Evolutionary conservation across 208 protist genomes (phyloP), one percentile per base, ranked within the genome.

Genomic region (Trypanosoma melophagium): DNA sequence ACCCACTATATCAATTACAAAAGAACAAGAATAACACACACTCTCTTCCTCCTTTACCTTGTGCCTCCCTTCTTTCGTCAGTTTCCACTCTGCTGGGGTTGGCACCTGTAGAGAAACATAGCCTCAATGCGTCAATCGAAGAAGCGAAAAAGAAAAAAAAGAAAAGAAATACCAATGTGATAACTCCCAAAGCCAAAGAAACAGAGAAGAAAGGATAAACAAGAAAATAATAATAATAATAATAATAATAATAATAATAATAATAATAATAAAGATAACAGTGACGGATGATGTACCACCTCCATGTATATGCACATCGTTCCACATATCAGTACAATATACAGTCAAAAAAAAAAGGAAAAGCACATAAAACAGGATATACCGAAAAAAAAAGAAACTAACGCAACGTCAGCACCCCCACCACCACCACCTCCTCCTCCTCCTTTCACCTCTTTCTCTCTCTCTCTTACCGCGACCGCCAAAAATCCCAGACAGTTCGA

Each of bases 401-500:
- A 47, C 9, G 8, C 42, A 47, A 47, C 9, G 10, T n/a, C 2
- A 3, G 2, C 1, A 55, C 8, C 9, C 4, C 12, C 51, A 35
- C 8, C 24, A 16, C 24, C 4, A 24, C 5, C 7, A 28, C 4
- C n/a, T n/a, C 51, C 1, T 16, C 19, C 3, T 55, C n/a, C 51
- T 55, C 24, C 19, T 24, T 31, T 9, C 17, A 7, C 17, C 50
- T 28, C 31, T 60, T n/a, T 60, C 24, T 49, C 24, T 60, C 56
- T 28, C 16, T 47, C 31, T 24, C 25, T 67, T 44, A 67, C n/a
- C 71, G 65, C 16, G 42, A 47, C 19, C 74, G 78, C 83, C 87
- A 91, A 56, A 92, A 80, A 73, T 92, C 88, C 69, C 81, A 70
- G 47, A 90, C 85, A 0, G 84, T 92, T 45, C 88, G 77, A 47